Conservation (phyloP, 768 basidiomycete species). For the Naganishia kalamii region DNA sequence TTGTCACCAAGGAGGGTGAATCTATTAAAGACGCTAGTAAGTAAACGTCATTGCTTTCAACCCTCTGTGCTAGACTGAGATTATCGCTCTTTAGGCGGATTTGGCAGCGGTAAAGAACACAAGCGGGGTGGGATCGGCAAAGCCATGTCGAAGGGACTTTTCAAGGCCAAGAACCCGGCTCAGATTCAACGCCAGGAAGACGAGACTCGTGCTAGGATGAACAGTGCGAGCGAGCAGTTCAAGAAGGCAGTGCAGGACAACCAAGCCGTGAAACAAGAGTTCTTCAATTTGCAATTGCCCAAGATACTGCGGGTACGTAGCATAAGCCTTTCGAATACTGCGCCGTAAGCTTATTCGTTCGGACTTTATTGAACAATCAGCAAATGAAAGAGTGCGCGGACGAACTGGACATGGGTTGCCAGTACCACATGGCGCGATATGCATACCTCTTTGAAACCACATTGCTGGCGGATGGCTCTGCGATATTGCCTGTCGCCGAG, state of each 20-base stretch:
- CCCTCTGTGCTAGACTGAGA: conserved; percentile 29
- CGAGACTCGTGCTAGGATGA: conserved; percentile 80
- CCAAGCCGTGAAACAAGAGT: conserved; percentile 86
- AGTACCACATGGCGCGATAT: conserved; percentile 92
- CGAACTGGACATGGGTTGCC: conserved; percentile 94
- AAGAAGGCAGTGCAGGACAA: conserved; percentile 84
- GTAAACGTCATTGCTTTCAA: conserved; percentile 43
- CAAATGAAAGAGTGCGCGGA: conserved; percentile 90
- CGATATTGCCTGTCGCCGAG: conserved; percentile 58
- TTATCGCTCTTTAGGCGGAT: conserved; percentile 42
- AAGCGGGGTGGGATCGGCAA: conserved; percentile 65
- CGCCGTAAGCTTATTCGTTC: not conserved
- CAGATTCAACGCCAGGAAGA: conserved; percentile 94
- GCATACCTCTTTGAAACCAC: conserved; percentile 90
- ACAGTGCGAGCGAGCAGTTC: conserved; percentile 76
- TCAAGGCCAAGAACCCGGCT: conserved; percentile 88
- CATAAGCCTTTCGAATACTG: not conserved
- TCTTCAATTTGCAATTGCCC: conserved; percentile 94
- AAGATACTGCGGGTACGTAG: conserved; percentile 78
- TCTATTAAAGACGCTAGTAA: conserved; percentile 60
- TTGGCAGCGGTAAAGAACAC: conserved; percentile 66
- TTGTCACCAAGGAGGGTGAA: conserved; percentile 93
- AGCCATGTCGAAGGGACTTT: conserved; percentile 80
- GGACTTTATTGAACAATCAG: conserved; percentile 47
- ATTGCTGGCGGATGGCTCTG: conserved; percentile 78